phyloP scores from a whole-genome alignment of 164 flowering plant species.

The Magnolia kwangsiensis region DNA sequence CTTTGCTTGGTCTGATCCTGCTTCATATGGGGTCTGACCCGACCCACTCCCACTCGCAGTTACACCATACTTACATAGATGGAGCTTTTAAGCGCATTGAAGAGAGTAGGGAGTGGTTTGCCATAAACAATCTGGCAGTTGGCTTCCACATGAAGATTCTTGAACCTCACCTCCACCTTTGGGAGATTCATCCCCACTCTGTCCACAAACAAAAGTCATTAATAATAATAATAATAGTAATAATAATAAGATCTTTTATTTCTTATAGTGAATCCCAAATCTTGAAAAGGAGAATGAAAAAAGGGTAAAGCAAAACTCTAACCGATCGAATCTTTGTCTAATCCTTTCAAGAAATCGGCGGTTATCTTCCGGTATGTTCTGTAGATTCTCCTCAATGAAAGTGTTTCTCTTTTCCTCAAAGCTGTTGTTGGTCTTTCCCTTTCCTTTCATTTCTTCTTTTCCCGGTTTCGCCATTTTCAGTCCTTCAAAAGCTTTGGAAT shows the following conservation, averaged over 20 bases:
- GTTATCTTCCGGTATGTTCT: conserved; percentile 6
- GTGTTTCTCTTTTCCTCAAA: neutral
- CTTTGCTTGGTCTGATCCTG: too few relatives aligned
- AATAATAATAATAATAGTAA: neutral
- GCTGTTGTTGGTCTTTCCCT: neutral
- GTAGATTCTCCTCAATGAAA: neutral
- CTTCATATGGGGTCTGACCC: neutral
- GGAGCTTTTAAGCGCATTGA: conserved; percentile 45
- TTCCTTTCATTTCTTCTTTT: neutral
- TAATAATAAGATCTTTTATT: neutral
- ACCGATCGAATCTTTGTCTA: conserved; percentile 9
- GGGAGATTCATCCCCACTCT: conserved; percentile 68
- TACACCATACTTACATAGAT: conserved; percentile 37
- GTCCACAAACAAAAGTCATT: conserved; percentile 3
- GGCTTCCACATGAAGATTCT: conserved; percentile 49
- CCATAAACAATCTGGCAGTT: conserved; percentile 62
- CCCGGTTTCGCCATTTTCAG: neutral
- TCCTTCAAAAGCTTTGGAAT: neutral
- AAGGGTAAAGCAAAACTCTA: neutral
- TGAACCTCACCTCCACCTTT: conserved; percentile 58
- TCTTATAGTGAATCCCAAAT: neutral
- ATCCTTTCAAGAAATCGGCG: neutral
- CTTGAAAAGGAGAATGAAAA: neutral
- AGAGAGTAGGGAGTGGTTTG: conserved; percentile 71
- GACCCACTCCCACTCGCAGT: too few relatives aligned